Base-by-base conservation (phyloP, 2,329 filamentous ascomycete genomes). In the Claviceps cyperi region DNA sequence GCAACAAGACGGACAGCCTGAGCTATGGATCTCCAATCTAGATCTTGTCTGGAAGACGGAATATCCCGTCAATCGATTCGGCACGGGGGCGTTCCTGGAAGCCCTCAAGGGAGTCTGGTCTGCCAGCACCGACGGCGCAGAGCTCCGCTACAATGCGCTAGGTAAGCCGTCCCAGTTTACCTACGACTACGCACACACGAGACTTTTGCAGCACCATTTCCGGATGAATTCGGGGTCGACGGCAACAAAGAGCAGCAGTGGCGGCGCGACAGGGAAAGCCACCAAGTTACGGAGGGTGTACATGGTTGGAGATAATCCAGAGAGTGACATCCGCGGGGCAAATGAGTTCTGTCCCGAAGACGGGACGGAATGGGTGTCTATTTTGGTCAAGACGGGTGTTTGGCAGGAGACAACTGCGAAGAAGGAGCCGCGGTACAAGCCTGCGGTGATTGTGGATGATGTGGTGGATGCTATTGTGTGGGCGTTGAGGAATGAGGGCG, bases 301-400 rank as follows among this genome's bases (percentile, higher is more conserved):
- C 67, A 97, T 97, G 91, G 78, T 97, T 41, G 92, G 92, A 5
- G 86, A 91, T 61, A 91, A 91, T 60, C 85, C 86, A 5, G 87
- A 87, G 61, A 92, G 85, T 57, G 92, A 98, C 64, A 95, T 98
- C 56, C 73, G 79, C 5, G 92, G 92, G 5, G 90, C 87, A 19
- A 94, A 94, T 62, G 75, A 77, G 44, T 95, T 84, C 61, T 60
- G 69, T 43, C 86, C 83, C 54, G 69, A 74, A 4, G 67, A 75
- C 51, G 83, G 82, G 8, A 85, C 80, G n/a, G 71, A 80, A 52
- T 95, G 90, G 89, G 69, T 74, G 40, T 84, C 84, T 43, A 76
- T 94, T 17, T 68, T 95, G 52, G 84, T 94, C 28, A 75, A 80
- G 57, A 94, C 86, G 8, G 89, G 89, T 0, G 88, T 95, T 1